Conservation (phyloP, 495 filamentous ascomycete species). For the Lasiosphaeria hispida region DNA sequence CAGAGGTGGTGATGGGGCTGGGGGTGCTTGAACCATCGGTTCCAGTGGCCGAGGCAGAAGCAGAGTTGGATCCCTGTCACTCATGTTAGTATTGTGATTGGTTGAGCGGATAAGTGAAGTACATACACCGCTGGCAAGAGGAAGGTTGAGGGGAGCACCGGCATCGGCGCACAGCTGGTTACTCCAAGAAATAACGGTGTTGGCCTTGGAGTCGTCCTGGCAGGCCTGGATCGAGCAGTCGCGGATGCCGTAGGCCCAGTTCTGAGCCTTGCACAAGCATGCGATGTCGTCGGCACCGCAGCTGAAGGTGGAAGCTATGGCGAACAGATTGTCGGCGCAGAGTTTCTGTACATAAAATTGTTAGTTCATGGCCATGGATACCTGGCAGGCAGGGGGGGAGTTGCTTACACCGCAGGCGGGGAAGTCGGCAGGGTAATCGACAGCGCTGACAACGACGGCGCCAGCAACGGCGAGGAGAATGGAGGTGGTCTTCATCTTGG, state of each 20-base stretch:
- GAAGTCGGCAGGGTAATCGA: slow-evolving; percentile 28
- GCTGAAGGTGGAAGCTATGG: slow-evolving; percentile 56
- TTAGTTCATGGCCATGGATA: not conserved
- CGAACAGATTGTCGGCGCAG: slow-evolving; percentile 73
- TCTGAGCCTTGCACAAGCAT: slow-evolving; percentile 67
- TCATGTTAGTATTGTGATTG: not conserved
- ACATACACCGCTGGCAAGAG: slow-evolving; percentile 31
- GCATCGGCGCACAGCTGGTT: slow-evolving; percentile 33
- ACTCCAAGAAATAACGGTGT: slow-evolving; percentile 34
- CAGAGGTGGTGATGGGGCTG: slow-evolving; percentile 25
- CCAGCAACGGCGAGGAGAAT: slow-evolving; percentile 31
- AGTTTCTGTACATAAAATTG: slow-evolving; percentile 50
- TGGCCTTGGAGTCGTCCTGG: slow-evolving; percentile 32
- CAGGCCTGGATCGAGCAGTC: slow-evolving; percentile 76
- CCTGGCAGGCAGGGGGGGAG: slow-evolving; percentile 6
- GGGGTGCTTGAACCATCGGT: slow-evolving; percentile 5
- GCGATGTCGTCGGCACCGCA: slow-evolving; percentile 53
- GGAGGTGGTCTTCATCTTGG: slow-evolving; percentile 38
- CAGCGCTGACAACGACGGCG: slow-evolving; percentile 31
- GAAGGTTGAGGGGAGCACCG: slow-evolving; percentile 10
- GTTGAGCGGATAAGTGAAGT: not conserved
- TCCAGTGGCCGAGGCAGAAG: not conserved
- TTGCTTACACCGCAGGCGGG: slow-evolving; percentile 44
- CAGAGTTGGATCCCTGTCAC: slow-evolving; percentile 9
- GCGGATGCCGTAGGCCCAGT: slow-evolving; percentile 74